Base-by-base conservation (phyloP, 495 filamentous ascomycete genomes). In the Xylaria telfairii region DNA sequence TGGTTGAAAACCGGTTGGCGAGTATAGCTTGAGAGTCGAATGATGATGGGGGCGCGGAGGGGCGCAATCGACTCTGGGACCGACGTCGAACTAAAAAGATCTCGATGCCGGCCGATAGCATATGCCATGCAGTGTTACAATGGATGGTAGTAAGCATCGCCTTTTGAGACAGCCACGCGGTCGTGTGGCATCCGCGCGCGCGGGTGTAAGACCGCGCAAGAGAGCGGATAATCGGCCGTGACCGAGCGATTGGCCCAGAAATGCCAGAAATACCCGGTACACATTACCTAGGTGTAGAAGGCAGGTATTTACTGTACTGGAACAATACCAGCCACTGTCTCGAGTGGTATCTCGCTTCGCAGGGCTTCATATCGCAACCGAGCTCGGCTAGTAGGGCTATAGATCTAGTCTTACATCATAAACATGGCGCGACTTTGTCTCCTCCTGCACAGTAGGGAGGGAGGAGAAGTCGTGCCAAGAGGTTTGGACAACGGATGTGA, bases 131-230 rank as follows among this genome's bases (percentile, higher is more conserved):
- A 57, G 17, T 44, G 51, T 44, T 34, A 59, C 65, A n/a, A 19
- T 57, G 34, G 26, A 28, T 44, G 47, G 32, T 39, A 44, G 51
- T n/a, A 30, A 68, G 65, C 37, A 57, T 21, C 17, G 26, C 41
- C 8, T 21, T 39, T 37, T 21, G 42, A 68, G 65, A 68, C 65
- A 68, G 65, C 65, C 65, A 68, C 65, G 65, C 65, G 65, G 37
- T 68, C 34, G 42, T 34, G 65, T 68, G 51, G 65, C 54, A 68
- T 68, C 49, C 68, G 24, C 26, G 42, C 28, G 61, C 49, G 32
- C 24, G 66, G 13, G 44, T 24, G 51, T 46, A 46, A 28, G 42
- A 34, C 24, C 28, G 47, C 61, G 37, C 54, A 26, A 47, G 21
- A 21, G 65, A 32, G 37, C 49, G 51, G 39, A 37, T 60, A 15